These are phyloP conservation scores for Monilinia fructicola DNA, from an alignment of 2,329 filamentous ascomycete species.

Conservation along the genomic window DNA sequence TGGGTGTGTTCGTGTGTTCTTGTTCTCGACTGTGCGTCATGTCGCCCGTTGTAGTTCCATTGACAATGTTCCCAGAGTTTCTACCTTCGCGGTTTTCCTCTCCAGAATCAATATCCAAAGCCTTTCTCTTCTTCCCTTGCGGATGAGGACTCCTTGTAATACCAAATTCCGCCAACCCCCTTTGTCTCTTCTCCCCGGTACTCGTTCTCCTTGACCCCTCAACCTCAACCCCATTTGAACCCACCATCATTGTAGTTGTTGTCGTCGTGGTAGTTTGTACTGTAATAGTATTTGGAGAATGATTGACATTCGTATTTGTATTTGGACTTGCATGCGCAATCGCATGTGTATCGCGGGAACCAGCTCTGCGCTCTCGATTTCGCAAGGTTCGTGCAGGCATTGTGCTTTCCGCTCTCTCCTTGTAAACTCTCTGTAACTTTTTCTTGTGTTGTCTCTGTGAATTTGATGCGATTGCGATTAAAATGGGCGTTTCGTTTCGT, in stretches of 20 bases:
- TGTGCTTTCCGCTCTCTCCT: background rate
- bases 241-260: conserved; percentile 6
- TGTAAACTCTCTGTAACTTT: too few species aligned
- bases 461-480: too few species aligned
- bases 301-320: background rate
- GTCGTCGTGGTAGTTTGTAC: conserved; percentile 4
- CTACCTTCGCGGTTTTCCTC: background rate
- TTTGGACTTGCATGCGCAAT: background rate
- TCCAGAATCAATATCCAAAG: background rate
- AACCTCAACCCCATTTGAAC: background rate
- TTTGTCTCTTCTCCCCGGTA: conserved; percentile 6
- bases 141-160: conserved; percentile 14
- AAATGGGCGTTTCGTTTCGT: background rate
- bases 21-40: background rate
- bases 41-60: background rate
- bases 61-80: background rate
- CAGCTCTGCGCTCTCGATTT: background rate
- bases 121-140: background rate
- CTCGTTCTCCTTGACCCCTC: conserved; percentile 5
- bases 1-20: conserved; percentile 2
- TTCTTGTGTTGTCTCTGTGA: too few species aligned
- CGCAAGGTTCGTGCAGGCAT: conserved; percentile 13
- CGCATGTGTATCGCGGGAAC: background rate
- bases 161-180: conserved; percentile 16
- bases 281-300: background rate